These are phyloP conservation scores for Plasmodium cynomolgi DNA, from an alignment of 169 alveolate genomes.

Conservation along the genomic window DNA sequence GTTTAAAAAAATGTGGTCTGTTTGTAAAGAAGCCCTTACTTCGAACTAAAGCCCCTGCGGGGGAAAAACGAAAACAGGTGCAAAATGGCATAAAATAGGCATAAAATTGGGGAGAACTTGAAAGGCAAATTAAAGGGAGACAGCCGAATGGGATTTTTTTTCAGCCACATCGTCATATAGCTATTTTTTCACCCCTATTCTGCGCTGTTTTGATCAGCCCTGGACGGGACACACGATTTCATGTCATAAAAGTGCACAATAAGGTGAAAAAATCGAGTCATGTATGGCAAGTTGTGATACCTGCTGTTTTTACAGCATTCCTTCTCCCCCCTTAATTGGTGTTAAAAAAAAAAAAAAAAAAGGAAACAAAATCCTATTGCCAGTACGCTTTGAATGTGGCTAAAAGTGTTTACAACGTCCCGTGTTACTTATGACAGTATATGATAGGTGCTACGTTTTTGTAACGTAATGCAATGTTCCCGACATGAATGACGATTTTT, in stretches of 20 bases:
- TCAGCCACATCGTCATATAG: background rate
- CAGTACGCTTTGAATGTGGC: background rate
- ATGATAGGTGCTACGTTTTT: background rate
- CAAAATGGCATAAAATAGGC: background rate
- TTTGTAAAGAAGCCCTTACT: background rate
- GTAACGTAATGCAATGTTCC: background rate
- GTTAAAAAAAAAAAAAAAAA: background rate
- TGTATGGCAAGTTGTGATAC: background rate
- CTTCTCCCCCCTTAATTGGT: background rate
- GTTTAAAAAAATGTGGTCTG: background rate
- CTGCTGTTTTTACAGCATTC: background rate
- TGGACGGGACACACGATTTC: background rate
- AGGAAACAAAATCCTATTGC: background rate
- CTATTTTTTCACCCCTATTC: background rate
- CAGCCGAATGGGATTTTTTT: background rate
- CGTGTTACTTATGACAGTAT: background rate
- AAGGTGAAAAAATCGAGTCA: background rate
- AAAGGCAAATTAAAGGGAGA: background rate
- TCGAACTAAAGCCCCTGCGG: background rate
- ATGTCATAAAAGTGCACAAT: background rate
- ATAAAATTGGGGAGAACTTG: background rate
- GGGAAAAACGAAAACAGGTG: background rate
- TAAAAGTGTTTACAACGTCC: background rate
- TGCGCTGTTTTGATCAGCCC: background rate
- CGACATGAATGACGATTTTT: background rate